Percentiles rank a stretch among this genome's conserved stretches.
Conservation (phyloP, 208 protist species). For the Phytomonas sp. region DNA sequence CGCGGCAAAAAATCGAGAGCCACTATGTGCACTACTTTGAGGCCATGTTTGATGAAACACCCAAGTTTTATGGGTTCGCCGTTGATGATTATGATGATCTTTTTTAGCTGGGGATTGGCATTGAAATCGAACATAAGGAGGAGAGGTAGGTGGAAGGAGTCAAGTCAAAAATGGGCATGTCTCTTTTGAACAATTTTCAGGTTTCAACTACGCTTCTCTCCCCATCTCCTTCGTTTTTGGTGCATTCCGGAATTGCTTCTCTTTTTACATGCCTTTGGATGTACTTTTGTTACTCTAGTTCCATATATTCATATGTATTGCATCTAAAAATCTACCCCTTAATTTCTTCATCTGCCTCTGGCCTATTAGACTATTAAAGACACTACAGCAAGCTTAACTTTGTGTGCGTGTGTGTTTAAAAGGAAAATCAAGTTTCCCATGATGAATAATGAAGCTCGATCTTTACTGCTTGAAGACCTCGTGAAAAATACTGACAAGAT, state of each 20-base stretch:
- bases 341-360: background rate
- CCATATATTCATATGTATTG: background rate
- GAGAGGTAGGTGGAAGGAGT: background rate
- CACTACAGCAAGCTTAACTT: background rate
- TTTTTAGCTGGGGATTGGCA: conserved; percentile 32
- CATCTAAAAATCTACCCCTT: background rate
- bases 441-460: background rate
- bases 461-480: background rate
- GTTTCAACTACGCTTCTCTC: background rate
- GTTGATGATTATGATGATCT: conserved; percentile 90
- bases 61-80: conserved; percentile 88
- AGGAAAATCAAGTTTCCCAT: background rate
- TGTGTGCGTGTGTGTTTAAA: background rate
- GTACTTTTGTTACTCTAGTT: background rate
- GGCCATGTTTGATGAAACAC: conserved; percentile 83
- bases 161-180: background rate
- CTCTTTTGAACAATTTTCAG: background rate
- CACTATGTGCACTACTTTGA: conserved; percentile 90
- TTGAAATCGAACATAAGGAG: background rate
- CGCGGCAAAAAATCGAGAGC: conserved; percentile 72
- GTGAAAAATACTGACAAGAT: background rate
- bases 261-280: background rate
- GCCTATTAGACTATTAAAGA: background rate
- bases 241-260: background rate
- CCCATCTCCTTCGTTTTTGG: background rate